Evolutionary conservation across 208 protist species (phyloP), one percentile per base, ranked within the genome.

Genomic region (Porcisia hertigi): DNA sequence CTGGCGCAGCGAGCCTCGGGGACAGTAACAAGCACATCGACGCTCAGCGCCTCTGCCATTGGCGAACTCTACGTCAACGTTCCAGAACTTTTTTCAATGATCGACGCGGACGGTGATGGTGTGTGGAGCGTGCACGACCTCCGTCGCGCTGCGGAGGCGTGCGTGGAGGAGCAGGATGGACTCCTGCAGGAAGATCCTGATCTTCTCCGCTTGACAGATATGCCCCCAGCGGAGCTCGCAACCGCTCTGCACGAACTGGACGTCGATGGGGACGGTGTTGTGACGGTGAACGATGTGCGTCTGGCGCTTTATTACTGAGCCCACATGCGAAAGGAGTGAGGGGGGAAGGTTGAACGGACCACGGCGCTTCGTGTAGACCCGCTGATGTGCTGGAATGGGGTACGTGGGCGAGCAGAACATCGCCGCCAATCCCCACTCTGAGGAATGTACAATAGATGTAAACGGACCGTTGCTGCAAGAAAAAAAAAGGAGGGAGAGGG

Each of bases 71-170:
- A 87, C 5, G 63, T 39, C 41, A 84, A 89, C 39, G 53, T 88
- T 6, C n/a, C 41, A 39, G 79, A 83, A n/a, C 25, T 86, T 16
- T 95, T 95, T 73, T 62, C 74, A 12, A 45, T 30, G 34, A 14
- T 96, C 4, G 92, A 96, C 80, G 45, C 63, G 23, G 85, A 96
- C 60, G 69, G 74, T 12, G 88, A 96, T 76, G 92, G 89, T 8
- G 77, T 80, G 57, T 79, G 92, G 54, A 84, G 86, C 7, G 74
- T 81, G 52, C 62, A 69, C 53, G 92, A 96, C 63, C 49, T 96
- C 3, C 80, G 81, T 43, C n/a, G 52, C 18, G 71, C 79, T 11
- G 73, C 92, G 14, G 71, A 80, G 59, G 67, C 54, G 58, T 80
- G 71, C 49, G 55, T 84, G 1, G 77, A 85, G 49, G 73, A 88